Evolutionary conservation across 106 monocot species (phyloP).

Genomic region (Apostasia ramifera): DNA sequence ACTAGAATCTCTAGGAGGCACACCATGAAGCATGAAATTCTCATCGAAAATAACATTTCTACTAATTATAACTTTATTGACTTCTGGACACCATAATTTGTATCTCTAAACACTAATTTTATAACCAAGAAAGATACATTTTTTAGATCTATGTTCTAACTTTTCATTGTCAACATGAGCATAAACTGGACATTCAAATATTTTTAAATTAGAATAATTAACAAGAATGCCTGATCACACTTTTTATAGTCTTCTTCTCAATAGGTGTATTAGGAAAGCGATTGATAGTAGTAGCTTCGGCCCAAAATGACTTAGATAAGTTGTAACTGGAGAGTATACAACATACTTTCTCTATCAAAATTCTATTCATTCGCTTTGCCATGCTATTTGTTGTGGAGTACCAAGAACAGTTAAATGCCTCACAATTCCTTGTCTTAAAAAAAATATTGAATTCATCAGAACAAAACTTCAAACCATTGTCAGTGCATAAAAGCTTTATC

Average conservation of each 20-base stretch:
- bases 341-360: background rate
- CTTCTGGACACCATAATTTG: background rate
- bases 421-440: background rate
- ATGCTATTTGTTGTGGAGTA: background rate
- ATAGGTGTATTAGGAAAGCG: background rate
- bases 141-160: background rate
- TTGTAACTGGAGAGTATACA: background rate
- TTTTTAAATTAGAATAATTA: background rate
- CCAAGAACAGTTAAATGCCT: background rate
- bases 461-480: background rate
- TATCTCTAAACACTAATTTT: background rate
- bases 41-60: background rate
- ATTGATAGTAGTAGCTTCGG: background rate
- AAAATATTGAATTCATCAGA: background rate
- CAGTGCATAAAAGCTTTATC: background rate
- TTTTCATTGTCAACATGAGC: background rate
- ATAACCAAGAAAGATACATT: too few relatives aligned
- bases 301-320: background rate
- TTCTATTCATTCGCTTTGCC: background rate
- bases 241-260: background rate
- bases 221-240: background rate
- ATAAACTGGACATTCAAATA: background rate
- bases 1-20: background rate
- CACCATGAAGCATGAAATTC: background rate
- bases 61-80: background rate